Base-by-base conservation (phyloP, 306 rosid species). In the Cyamopsis tetragonoloba region DNA sequence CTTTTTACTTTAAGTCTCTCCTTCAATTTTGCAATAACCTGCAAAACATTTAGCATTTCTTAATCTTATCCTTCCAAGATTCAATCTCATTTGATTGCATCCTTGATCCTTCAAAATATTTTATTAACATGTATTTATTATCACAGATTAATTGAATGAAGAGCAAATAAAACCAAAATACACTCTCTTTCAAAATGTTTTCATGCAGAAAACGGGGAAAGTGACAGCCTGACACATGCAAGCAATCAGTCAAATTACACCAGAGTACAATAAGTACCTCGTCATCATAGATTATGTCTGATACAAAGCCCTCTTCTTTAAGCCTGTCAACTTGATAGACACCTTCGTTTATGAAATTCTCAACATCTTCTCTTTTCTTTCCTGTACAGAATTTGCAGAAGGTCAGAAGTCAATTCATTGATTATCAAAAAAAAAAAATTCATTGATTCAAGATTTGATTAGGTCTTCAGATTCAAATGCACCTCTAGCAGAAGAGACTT, bases 231-330 rank as follows among this genome's bases (percentile, higher is more conserved):
- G 17, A 38, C 26, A 63, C 50, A 68, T 32, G 49, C 47, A 64
- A 27, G 54, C 44, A 43, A 28, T 53, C 60, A 11, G n/a, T 8
- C 56, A 46, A 56, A 56, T 50, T 46, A 77, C 17, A 59, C 70
- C 14, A 43, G 70, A 75, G 20, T 41, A n/a, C 20, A 58, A 19
- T 51, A 10, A 46, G 62, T 84, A 93, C 98, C 98, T 89, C 97
- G 4, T 93, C 98, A 70, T 89, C 98, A 31, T 93, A 93, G 9
- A 55, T 67, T 79, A 89, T 83, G 73, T 79, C 77, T 70, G 98
- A 86, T 78, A 93, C 86, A 85, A 89, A 86, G 43, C 96, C 97
- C 72, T 88, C 89, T 75, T 88, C 88, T 87, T 88, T 89, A 78
- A 93, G 85, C 68, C 68, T 86, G 75, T 89, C 97, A 31, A 93